phyloP scores from a whole-genome alignment of 2,329 filamentous ascomycete genomes.

The Alternaria arbusti region DNA sequence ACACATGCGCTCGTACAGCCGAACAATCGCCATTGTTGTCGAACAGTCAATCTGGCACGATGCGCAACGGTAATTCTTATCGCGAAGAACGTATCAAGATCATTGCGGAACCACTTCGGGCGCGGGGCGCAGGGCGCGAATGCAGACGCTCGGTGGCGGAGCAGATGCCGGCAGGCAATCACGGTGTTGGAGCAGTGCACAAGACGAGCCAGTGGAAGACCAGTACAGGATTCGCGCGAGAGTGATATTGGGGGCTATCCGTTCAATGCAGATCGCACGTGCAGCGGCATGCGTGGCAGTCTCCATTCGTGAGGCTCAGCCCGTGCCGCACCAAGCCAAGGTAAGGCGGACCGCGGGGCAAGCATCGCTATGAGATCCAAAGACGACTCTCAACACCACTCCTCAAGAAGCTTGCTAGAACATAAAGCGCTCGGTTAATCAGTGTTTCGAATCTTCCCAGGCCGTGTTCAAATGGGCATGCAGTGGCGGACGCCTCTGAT shows the following conservation, averaged over 20 bases:
- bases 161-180: neutral
- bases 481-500: too few relatives aligned
- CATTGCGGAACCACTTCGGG: neutral
- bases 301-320: neutral
- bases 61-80: neutral
- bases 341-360: too few relatives aligned
- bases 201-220: too few relatives aligned
- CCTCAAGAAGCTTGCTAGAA: too few relatives aligned
- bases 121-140: neutral
- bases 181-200: too few relatives aligned
- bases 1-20: neutral
- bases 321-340: too few relatives aligned
- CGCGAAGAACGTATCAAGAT: neutral
- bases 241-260: neutral
- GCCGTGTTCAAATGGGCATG: too few relatives aligned
- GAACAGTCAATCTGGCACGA: rapidly evolving
- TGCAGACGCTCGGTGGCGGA: neutral
- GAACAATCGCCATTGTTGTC: neutral
- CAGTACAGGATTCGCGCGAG: neutral
- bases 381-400: too few relatives aligned
- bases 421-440: too few relatives aligned
- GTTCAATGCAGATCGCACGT: neutral
- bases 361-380: too few relatives aligned
- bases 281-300: neutral
- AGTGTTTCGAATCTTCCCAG: too few relatives aligned